A percentile compares a stretch with the other conserved stretches of the same genome.
Evolutionary conservation across 352 stramenopile genomes (phyloP).

Genomic region (Pythium insidiosum): DNA sequence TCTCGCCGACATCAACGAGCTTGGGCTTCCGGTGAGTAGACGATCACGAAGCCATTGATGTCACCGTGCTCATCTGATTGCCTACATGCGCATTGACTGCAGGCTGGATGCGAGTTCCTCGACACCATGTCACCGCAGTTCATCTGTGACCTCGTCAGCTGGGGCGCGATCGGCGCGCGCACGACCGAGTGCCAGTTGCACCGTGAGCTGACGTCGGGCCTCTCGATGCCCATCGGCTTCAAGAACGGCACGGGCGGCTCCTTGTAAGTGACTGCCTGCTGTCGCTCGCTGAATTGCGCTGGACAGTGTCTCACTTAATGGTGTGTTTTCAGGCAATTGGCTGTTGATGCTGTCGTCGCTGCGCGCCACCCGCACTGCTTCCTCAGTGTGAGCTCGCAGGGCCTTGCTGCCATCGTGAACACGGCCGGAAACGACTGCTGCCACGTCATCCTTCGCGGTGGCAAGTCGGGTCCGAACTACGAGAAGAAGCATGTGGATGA

Average conservation of each 20-base stretch:
- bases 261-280: conserved; percentile 21
- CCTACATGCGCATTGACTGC: too few relatives aligned
- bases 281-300: neutral
- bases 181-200: conserved; percentile 88
- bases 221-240: conserved; percentile 89
- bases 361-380: conserved; percentile 84
- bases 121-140: conserved; percentile 90
- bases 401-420: conserved; percentile 81
- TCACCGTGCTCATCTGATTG: too few relatives aligned
- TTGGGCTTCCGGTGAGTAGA: too few relatives aligned
- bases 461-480: conserved; percentile 81
- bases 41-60: too few relatives aligned
- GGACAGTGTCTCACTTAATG: too few relatives aligned
- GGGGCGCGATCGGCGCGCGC: conserved; percentile 85
- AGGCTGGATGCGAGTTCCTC: conserved; percentile 82
- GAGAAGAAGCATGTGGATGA: conserved; percentile 78
- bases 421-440: conserved; percentile 82
- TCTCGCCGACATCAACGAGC: conserved; percentile 80
- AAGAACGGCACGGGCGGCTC: conserved; percentile 88
- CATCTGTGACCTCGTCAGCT: conserved; percentile 85
- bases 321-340: conserved; percentile 40
- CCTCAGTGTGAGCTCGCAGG: conserved; percentile 82
- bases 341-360: conserved; percentile 78
- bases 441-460: conserved; percentile 86
- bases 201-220: conserved; percentile 81